A percentile compares a stretch with the other conserved stretches of the same genome.
Evolutionary conservation across 2,329 filamentous ascomycete genomes (phyloP).

Genomic region (Cryphonectria nitschkei): DNA sequence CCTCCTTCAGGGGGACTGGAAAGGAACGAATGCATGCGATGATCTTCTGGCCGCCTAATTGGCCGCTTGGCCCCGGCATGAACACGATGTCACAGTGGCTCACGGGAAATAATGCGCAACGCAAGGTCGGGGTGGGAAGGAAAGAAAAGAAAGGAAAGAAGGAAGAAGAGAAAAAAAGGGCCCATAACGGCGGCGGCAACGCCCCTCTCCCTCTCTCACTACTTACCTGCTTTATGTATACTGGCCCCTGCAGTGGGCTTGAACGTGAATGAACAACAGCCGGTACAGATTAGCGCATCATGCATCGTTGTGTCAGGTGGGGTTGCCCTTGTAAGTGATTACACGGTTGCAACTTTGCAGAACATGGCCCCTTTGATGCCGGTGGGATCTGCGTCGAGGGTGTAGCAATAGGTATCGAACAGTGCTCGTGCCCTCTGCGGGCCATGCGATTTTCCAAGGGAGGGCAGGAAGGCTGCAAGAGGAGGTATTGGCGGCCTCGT

Average conservation of each 20-base stretch:
- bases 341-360: slow-evolving; percentile 5
- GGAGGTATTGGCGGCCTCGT: not conserved
- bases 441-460: not conserved
- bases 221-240: not conserved
- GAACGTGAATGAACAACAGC: slow-evolving; percentile 1
- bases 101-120: slow-evolving; percentile 1
- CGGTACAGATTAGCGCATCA: slow-evolving; percentile 6
- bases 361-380: not conserved
- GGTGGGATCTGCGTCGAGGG: not conserved
- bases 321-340: not conserved
- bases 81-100: slow-evolving; percentile 12
- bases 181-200: too few relatives aligned
- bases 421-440: not conserved
- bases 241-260: slow-evolving; percentile 32
- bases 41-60: slow-evolving; percentile 14
- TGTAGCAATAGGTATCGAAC: not conserved
- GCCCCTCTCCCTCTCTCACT: too few relatives aligned
- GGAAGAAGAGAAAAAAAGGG: not conserved
- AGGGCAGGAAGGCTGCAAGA: not conserved
- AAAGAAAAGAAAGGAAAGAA: too few relatives aligned
- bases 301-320: not conserved
- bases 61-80: slow-evolving; percentile 4
- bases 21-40: slow-evolving; percentile 4
- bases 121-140: not conserved
- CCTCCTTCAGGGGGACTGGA: not conserved